These are phyloP conservation scores for Penicillium sp. DNA, from an alignment of 2,329 filamentous ascomycete species.

Conservation along the genomic window DNA sequence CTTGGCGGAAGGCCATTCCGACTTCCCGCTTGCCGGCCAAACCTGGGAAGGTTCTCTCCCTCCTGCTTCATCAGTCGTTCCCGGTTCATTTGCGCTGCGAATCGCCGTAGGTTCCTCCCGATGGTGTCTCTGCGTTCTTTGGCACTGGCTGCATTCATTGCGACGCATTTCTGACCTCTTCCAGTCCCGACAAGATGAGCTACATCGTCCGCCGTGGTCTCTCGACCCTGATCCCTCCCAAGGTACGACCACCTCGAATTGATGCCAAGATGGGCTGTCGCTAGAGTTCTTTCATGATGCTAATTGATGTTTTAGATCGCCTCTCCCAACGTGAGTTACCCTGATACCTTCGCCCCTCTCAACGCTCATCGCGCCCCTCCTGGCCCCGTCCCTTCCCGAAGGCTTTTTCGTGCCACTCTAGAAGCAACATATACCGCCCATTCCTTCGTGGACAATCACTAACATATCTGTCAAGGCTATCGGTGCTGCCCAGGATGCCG, in stretches of 20 bases:
- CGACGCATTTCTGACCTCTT: constrained; percentile 31
- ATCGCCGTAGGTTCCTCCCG: constrained; percentile 34
- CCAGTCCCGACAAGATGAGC: constrained; percentile 73
- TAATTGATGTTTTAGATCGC: constrained; percentile 45
- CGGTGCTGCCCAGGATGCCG: constrained; percentile 90
- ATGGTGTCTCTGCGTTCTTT: not conserved
- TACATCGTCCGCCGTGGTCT: constrained; percentile 87
- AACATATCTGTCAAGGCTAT: constrained; percentile 70
- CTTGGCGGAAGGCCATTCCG: constrained; percentile 33
- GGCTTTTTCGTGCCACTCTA: constrained; percentile 27
- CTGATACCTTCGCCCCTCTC: constrained; percentile 10
- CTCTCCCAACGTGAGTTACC: constrained; percentile 44
- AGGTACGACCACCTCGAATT: constrained; percentile 64
- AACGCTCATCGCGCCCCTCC: constrained; percentile 14
- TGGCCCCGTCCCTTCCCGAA: constrained; percentile 27
- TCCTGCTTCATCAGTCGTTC: constrained; percentile 37
- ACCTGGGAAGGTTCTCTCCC: constrained; percentile 36
- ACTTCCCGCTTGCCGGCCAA: constrained; percentile 42
- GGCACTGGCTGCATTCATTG: constrained; percentile 5
- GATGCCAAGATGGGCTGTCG: constrained; percentile 15
- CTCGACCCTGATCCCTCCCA: constrained; percentile 98
- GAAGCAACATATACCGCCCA: constrained; percentile 12
- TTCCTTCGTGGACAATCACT: constrained; percentile 29
- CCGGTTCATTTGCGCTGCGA: constrained; percentile 36
- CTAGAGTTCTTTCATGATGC: constrained; percentile 31